Evolutionary conservation across 306 rosid species (phyloP).

Genomic region (apple (Malus domestica)): DNA sequence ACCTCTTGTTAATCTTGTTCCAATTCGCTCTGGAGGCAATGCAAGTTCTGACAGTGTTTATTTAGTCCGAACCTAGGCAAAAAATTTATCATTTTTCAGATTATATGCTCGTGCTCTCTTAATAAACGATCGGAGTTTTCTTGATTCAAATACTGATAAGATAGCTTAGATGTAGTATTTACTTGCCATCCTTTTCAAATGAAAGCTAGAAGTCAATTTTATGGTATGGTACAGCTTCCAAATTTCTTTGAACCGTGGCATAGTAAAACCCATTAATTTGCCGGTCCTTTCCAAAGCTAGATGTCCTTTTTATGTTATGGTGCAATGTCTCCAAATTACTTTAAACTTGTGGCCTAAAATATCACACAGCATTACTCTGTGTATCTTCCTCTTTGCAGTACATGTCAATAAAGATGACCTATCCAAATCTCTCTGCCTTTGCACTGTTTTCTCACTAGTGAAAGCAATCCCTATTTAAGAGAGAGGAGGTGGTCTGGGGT

Average conservation of each 20-base stretch:
- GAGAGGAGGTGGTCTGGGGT: too few relatives aligned
- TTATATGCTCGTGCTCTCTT: not conserved
- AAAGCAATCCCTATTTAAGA: too few relatives aligned
- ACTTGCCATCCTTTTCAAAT: not conserved
- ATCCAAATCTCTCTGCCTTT: not conserved
- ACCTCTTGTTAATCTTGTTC: not conserved
- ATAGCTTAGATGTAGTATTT: not conserved
- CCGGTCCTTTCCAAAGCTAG: not conserved
- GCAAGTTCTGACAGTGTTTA: not conserved
- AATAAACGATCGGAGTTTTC: not conserved
- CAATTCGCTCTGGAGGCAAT: not conserved
- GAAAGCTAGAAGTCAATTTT: not conserved
- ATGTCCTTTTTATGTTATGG: not conserved
- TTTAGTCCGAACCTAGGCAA: not conserved
- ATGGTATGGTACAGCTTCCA: not conserved
- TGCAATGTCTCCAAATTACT: not conserved
- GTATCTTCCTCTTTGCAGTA: not conserved
- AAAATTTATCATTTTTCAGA: not conserved
- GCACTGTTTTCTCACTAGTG: not conserved
- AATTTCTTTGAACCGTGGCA: not conserved
- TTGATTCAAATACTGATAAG: not conserved
- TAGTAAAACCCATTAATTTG: not conserved
- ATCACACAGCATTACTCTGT: not conserved
- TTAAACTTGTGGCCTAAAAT: constrained; percentile 5
- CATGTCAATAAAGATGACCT: not conserved